Conservation (phyloP, 1,284 basidiomycete species). For the Sanghuangporus weigelae region DNA sequence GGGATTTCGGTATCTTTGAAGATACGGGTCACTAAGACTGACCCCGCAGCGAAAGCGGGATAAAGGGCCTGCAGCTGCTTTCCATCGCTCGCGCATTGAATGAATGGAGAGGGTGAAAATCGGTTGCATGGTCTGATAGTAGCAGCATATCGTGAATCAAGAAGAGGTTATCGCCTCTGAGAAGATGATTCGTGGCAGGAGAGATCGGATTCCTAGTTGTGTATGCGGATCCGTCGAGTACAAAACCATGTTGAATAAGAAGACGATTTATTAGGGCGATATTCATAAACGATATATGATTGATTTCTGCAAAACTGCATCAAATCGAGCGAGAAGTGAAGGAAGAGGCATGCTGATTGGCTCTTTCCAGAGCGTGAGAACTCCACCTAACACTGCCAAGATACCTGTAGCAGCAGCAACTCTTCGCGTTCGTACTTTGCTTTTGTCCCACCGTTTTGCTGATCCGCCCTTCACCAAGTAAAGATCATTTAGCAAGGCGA, state of each 20-base stretch:
- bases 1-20: background rate
- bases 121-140: too few relatives aligned
- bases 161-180: too few relatives aligned
- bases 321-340: conserved; percentile 44
- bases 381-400: conserved; percentile 48
- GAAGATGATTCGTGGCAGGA: too few relatives aligned
- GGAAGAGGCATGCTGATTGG: conserved; percentile 46
- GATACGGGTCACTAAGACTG: background rate
- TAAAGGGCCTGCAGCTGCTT: background rate
- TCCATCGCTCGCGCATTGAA: too few relatives aligned
- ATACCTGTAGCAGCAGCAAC: conserved; percentile 31
- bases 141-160: too few relatives aligned
- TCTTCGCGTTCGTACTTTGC: conserved; percentile 27
- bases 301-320: conserved; percentile 30
- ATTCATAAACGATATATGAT: conserved; percentile 15
- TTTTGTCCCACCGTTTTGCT: conserved; percentile 22
- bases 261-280: too few relatives aligned
- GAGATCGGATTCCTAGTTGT: too few relatives aligned
- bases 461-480: conserved; percentile 28
- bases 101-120: too few relatives aligned
- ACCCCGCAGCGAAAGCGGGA: background rate
- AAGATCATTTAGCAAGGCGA: conserved; percentile 45
- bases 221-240: too few relatives aligned
- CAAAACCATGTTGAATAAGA: too few relatives aligned
- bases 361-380: conserved; percentile 49